phyloP scores from a whole-genome alignment of 2,329 filamentous ascomycete species.

The Stenocarpella maydis region DNA sequence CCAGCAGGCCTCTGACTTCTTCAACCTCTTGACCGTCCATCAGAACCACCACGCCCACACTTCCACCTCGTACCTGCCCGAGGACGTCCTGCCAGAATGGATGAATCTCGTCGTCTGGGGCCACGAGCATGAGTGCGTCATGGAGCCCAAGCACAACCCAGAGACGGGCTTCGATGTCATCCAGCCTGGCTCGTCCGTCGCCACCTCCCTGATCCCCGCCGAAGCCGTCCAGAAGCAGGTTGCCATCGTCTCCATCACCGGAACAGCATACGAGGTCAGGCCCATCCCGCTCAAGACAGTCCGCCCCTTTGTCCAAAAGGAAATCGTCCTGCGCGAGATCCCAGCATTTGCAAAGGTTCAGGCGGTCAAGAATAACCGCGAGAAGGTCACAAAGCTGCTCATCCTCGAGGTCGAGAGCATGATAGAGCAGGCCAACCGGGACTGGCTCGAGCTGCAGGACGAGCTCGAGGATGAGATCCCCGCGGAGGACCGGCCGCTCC shows the following conservation, averaged over 20 bases:
- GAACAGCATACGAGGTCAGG: conserved; percentile 81
- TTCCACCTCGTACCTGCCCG: conserved; percentile 91
- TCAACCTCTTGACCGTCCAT: conserved; percentile 93
- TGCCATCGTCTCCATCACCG: conserved; percentile 83
- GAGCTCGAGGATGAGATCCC: conserved; percentile 61
- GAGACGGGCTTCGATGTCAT: conserved; percentile 95
- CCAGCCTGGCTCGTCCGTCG: conserved; percentile 95
- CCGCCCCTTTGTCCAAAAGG: conserved; percentile 86
- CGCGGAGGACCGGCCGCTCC: conserved; percentile 73
- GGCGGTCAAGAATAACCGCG: conserved; percentile 82
- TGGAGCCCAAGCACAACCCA: conserved; percentile 82
- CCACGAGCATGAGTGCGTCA: conserved; percentile 95
- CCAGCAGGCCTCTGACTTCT: conserved; percentile 87
- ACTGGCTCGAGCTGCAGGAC: conserved; percentile 83
- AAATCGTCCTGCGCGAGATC: conserved; percentile 80
- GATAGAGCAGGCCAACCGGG: conserved; percentile 82
- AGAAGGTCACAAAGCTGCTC: conserved; percentile 79
- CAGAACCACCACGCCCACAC: conserved; percentile 96
- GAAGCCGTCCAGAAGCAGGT: conserved; percentile 94
- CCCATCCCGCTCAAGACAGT: conserved; percentile 87
- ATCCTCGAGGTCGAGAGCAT: conserved; percentile 83
- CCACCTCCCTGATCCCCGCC: conserved; percentile 88
- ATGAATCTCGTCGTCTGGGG: conserved; percentile 92
- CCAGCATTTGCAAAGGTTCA: conserved; percentile 79
- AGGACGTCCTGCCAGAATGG: conserved; percentile 91